Conservation (phyloP, 2,329 filamentous ascomycete species). For the Penicillium sp. region DNA sequence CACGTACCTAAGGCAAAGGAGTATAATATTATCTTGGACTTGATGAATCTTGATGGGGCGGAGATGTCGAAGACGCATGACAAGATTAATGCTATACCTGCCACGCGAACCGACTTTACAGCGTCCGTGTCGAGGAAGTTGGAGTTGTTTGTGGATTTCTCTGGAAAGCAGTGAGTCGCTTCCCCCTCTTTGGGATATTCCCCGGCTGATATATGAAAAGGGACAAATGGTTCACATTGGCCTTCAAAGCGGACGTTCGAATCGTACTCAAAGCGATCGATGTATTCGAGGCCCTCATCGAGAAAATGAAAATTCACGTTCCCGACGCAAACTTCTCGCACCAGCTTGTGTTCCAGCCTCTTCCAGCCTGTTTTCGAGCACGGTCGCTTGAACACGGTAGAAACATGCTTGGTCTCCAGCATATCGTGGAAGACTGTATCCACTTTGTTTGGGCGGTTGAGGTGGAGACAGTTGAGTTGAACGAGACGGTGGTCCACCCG, state of each 20-base stretch:
- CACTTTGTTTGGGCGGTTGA: slow-evolving; percentile 1
- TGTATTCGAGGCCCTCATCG: not conserved
- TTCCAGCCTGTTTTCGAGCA: not conserved
- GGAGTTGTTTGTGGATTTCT: not conserved
- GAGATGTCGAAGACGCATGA: not conserved
- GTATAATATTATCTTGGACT: not conserved
- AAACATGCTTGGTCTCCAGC: not conserved
- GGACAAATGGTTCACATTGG: not conserved
- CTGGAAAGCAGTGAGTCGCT: not conserved
- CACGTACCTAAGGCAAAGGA: not conserved
- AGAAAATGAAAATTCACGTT: not conserved
- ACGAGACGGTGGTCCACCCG: not conserved
- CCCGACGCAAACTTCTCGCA: not conserved
- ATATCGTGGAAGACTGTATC: not conserved
- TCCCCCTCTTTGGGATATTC: no score
- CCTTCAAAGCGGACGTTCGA: not conserved
- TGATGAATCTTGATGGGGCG: not conserved
- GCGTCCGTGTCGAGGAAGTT: not conserved
- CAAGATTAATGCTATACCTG: not conserved
- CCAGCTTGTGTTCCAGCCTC: not conserved
- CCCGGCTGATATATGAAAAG: not conserved
- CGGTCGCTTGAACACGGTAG: not conserved
- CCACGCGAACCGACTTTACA: not conserved
- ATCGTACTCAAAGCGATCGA: not conserved
- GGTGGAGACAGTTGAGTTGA: not conserved